Evolutionary conservation across 2,329 filamentous ascomycete species (phyloP).

Genomic region (Aspergillus ochraceoroseus): DNA sequence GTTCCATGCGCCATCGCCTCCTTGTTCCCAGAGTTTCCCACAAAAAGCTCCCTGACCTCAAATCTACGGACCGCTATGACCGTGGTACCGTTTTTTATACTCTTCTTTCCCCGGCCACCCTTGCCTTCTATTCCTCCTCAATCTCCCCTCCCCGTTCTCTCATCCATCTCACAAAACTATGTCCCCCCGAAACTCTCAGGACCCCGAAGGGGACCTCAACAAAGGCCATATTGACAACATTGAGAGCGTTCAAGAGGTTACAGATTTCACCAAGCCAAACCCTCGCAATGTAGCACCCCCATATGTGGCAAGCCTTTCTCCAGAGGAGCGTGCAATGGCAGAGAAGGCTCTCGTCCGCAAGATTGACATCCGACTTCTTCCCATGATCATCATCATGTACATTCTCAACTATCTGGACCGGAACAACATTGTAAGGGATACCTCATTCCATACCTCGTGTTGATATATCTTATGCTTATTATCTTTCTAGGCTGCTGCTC

Average conservation of each 20-base stretch:
- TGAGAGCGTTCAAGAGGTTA: slow-evolving; percentile 19
- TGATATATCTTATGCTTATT: background rate
- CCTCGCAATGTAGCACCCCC: slow-evolving; percentile 29
- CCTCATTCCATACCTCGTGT: background rate
- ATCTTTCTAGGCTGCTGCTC: slow-evolving; percentile 23
- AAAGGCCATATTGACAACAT: slow-evolving; percentile 25
- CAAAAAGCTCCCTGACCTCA: slow-evolving; percentile 12
- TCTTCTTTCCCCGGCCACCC: slow-evolving; percentile 1
- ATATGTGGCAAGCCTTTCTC: slow-evolving; percentile 43
- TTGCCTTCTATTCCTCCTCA: background rate
- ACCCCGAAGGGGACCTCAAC: slow-evolving; percentile 22
- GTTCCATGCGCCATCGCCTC: slow-evolving; percentile 1
- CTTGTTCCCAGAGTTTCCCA: slow-evolving; percentile 3
- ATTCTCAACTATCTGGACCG: slow-evolving; percentile 68
- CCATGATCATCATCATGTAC: slow-evolving; percentile 68
- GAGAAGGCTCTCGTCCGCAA: slow-evolving; percentile 63
- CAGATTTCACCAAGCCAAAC: slow-evolving; percentile 26
- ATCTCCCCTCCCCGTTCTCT: background rate
- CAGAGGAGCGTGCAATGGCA: slow-evolving; percentile 49
- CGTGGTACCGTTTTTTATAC: background rate
- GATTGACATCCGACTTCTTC: slow-evolving; percentile 64
- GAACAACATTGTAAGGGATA: slow-evolving; percentile 51
- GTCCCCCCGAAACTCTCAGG: slow-evolving; percentile 18
- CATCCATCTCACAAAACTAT: slow-evolving; percentile 13
- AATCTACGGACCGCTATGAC: background rate